phyloP scores from a whole-genome alignment of 2,329 filamentous ascomycete genomes.

The Arthrobotrys sinensis region DNA sequence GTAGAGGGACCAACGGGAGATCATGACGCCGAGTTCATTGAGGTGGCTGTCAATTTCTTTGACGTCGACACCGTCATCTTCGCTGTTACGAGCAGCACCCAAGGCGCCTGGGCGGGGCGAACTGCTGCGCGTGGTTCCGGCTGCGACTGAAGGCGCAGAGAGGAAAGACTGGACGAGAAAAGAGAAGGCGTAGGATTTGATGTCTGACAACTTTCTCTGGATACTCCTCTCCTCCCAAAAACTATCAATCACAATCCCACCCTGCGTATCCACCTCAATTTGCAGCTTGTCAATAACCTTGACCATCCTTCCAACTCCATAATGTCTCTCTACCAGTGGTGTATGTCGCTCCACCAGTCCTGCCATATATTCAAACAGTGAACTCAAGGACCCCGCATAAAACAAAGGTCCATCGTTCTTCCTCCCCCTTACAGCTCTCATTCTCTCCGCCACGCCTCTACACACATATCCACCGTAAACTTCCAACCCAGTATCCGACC shows the following conservation, averaged over 20 bases:
- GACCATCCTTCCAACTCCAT: slow-evolving; percentile 92
- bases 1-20: slow-evolving; percentile 93
- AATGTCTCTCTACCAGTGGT: slow-evolving; percentile 91
- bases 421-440: slow-evolving; percentile 72
- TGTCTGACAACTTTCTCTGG: slow-evolving; percentile 89
- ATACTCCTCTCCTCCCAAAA: slow-evolving; percentile 92
- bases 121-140: slow-evolving; percentile 77
- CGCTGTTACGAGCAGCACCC: slow-evolving; percentile 74
- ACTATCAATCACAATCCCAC: slow-evolving; percentile 93
- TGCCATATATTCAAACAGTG: slow-evolving; percentile 96
- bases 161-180: slow-evolving; percentile 96
- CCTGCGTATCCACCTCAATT: slow-evolving; percentile 94
- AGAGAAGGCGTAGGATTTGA: slow-evolving; percentile 97
- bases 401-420: slow-evolving; percentile 83
- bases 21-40: slow-evolving; percentile 90
- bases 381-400: slow-evolving; percentile 90
- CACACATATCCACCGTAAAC: slow-evolving; percentile 97
- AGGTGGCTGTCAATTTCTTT: slow-evolving; percentile 92
- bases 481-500: slow-evolving; percentile 89
- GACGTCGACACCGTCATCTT: slow-evolving; percentile 96
- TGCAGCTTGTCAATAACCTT: slow-evolving; percentile 93
- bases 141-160: slow-evolving; percentile 74
- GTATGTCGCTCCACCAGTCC: slow-evolving; percentile 96
- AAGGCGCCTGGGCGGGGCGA: slow-evolving; percentile 79
- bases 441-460: slow-evolving; percentile 88